phyloP scores from a whole-genome alignment of 768 basidiomycete genomes.

The Lactarius vividus region DNA sequence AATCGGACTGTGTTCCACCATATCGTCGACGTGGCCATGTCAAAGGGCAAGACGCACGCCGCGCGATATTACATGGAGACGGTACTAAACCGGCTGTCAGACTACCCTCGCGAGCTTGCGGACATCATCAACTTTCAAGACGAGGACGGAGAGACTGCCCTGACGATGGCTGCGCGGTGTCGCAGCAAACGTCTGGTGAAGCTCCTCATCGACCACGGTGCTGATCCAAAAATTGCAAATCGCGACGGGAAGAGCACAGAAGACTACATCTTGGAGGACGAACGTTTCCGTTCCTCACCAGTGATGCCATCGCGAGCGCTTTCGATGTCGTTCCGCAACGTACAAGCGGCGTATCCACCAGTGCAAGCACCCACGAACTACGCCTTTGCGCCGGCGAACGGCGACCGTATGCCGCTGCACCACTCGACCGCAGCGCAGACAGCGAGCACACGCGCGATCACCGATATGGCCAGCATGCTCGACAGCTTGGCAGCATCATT shows the following conservation, averaged over 20 bases:
- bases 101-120: conserved; percentile 93
- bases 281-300: conserved; percentile 92
- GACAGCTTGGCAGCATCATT: conserved; percentile 86
- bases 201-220: conserved; percentile 92
- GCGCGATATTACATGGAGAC: conserved; percentile 99
- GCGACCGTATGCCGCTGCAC: conserved; percentile 73
- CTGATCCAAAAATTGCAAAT: conserved; percentile 92
- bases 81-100: conserved; percentile 77
- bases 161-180: conserved; percentile 95
- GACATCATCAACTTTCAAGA: conserved; percentile 99
- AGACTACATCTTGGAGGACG: conserved; percentile 98
- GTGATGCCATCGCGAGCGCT: conserved; percentile 64
- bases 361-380: conserved; percentile 41
- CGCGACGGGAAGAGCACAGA: conserved; percentile 95
- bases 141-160: conserved; percentile 96
- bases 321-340: conserved; percentile 71
- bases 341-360: conserved; percentile 58
- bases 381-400: conserved; percentile 49
- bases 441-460: conserved; percentile 80
- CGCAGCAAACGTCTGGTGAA: conserved; percentile 94
- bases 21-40: conserved; percentile 95
- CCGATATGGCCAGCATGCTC: conserved; percentile 82
- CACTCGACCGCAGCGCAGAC: conserved; percentile 83
- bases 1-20: conserved; percentile 99
- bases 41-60: conserved; percentile 96